Base-by-base conservation (phyloP, 2,329 filamentous ascomycete species). In the Penicillium sp. region DNA sequence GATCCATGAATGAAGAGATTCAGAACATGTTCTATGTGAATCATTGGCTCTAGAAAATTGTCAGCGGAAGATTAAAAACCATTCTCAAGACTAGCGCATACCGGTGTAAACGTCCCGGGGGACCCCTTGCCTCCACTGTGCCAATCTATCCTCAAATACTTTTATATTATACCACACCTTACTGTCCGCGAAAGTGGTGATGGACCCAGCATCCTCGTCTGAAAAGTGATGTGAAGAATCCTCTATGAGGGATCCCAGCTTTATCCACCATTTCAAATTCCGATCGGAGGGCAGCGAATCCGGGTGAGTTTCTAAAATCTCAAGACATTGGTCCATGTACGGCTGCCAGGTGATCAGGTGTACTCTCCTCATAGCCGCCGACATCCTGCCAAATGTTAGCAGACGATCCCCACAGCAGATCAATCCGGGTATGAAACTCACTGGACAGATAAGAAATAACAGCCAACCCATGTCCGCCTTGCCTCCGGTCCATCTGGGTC, bases 1-100 rank as follows among this genome's bases (percentile, higher is more conserved):
- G 89, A 84, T 71, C 92, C 89, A 69, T 92, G 87, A 77, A 92
- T 86, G 68, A 89, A 91, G 3, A 92, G 76, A 59, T 81, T 87
- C 35, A 90, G 70, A 2, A 88, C 81, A 60, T 86, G 78, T 61
- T 89, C 85, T 58, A 83, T 82, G 61, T 91, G 81, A 18, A 77
- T 75, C 44, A 91, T 76, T 0, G 84, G 80, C n/a, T 83, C 86
- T 86, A 42, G 42, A 35, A 58, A 44, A 16, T 53, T 14, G 24
- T 61, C 34, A 54, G 55, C 35, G 48, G 45, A 49, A 4, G 20
- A 29, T 9, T 32, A n/a, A 35, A 4, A 3, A 24, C 20, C n/a
- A 5, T 9, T 32, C 24, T 11, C 13, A 45, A 34, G 7, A 31
- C 4, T 13, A 16, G 40, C n/a, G 77, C 85, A 73, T 75, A 89